Percentiles rank a stretch among this genome's conserved stretches.
Conservation (phyloP, 345 rosid species). For the Eucalyptus regnans region DNA sequence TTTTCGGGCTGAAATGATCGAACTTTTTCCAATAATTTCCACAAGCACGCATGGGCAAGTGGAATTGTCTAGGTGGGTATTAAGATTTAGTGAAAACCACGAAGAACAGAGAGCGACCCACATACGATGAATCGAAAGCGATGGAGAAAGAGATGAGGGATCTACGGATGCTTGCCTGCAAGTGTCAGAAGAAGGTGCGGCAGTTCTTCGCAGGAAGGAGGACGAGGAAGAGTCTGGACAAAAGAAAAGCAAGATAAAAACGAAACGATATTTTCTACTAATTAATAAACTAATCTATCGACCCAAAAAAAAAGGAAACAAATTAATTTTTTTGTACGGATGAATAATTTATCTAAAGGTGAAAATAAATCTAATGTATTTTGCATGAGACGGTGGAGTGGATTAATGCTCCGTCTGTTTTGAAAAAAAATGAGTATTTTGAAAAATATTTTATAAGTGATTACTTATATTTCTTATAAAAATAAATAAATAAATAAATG, state of each 20-base stretch:
- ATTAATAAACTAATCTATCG: not conserved
- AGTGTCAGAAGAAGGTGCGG: accelerated
- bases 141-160: not conserved
- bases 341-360: not conserved
- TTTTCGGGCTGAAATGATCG: not conserved
- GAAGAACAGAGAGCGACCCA: not conserved
- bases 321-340: not conserved
- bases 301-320: not conserved
- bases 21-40: not conserved
- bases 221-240: not conserved
- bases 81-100: not conserved
- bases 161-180: not conserved
- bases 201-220: not conserved
- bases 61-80: not conserved
- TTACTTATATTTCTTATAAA: no score
- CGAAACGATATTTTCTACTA: not conserved
- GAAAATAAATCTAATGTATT: not conserved
- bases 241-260: not conserved
- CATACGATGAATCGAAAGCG: not conserved
- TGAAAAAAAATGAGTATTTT: no score
- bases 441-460: no score
- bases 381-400: not conserved
- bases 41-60: not conserved
- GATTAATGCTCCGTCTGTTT: no score
- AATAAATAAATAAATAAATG: no score